Conservation (phyloP, 2,329 filamentous ascomycete genomes). For the Aureobasidium sp. region DNA sequence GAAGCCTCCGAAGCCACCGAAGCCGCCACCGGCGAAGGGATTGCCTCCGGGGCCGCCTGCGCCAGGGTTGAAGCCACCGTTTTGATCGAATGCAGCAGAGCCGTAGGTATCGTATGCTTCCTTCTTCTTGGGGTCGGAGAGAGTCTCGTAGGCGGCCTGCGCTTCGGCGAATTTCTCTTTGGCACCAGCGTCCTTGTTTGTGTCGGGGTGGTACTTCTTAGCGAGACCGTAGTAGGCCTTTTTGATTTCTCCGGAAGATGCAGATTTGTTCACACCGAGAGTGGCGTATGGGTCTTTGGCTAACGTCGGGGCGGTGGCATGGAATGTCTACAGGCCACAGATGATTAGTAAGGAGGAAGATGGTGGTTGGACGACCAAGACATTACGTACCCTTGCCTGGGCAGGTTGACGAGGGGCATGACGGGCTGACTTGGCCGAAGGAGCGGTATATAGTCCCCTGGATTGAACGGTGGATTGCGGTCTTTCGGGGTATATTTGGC, state of each 20-base stretch:
- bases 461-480: slow-evolving; percentile 14
- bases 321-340: slow-evolving; percentile 45
- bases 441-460: slow-evolving; percentile 13
- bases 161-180: slow-evolving; percentile 94
- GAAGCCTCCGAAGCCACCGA: slow-evolving; percentile 34
- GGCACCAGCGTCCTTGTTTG: slow-evolving; percentile 87
- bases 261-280: slow-evolving; percentile 74
- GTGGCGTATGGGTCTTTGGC: slow-evolving; percentile 76
- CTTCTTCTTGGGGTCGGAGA: slow-evolving; percentile 89
- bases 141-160: slow-evolving; percentile 85
- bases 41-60: slow-evolving; percentile 56
- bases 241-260: slow-evolving; percentile 85
- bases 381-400: slow-evolving; percentile 20
- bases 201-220: slow-evolving; percentile 97
- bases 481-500: slow-evolving; percentile 22
- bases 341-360: slow-evolving; percentile 16
- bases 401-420: slow-evolving; percentile 4
- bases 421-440: slow-evolving; percentile 8
- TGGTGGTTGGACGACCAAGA: slow-evolving; percentile 14
- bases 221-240: slow-evolving; percentile 97
- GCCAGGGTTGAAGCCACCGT: slow-evolving; percentile 62
- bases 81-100: slow-evolving; percentile 62
- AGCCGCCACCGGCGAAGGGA: slow-evolving; percentile 50
- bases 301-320: slow-evolving; percentile 48
- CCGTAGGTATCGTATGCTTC: slow-evolving; percentile 89